Evolutionary conservation across 371 early-diverging fungal genomes (phyloP), one percentile per base, ranked within the genome.

Genomic region (Rhizopus arrhizus): DNA sequence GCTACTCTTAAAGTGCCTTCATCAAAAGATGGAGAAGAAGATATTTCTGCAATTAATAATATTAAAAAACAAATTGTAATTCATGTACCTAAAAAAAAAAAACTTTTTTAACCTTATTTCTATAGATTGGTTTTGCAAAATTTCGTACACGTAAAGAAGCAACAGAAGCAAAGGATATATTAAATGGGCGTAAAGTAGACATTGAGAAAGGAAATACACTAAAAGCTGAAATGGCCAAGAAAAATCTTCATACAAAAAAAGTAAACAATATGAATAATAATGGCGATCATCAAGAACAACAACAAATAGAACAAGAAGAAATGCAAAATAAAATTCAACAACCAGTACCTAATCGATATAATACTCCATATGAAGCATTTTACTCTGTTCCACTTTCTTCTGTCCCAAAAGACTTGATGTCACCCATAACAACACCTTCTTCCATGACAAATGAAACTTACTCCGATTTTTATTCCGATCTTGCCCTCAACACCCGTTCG

Each of bases 151-250:
- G 90, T 16, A 70, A 81, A 51, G 92, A 93, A 54, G 95, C 97
- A 1, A 74, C 91, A 33, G 87, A 91, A 60, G 97, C 97, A 5
- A 77, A 90, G 38, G 89, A 93, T 61, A 75, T 91, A 31, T 82
- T 96, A 47, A 93, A 82, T 35, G 95, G 96, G 3, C 83, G 93
- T 52, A 87, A 85, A 63, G 87, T 95, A 33, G 95, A 96, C 65
- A 82, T 87, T 11, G 94, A 95, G 62, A 81, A 82, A n/a, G 89
- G 88, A 34, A 86, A 82, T 35, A 70, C 91, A 45, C 83, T 96
- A 50, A 95, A 95, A 74, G 95, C 95, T 9, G 97, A 96, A 68
- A 89, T 96, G 88, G 96, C 96, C 31, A 94, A 94, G 72, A 96
- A 95, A 79, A 93, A 95, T 70, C 78, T 95, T 31, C 90, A 90